These are phyloP conservation scores for Yarrowia sp. DNA, from an alignment of 805 yeast species.

Conservation along the genomic window DNA sequence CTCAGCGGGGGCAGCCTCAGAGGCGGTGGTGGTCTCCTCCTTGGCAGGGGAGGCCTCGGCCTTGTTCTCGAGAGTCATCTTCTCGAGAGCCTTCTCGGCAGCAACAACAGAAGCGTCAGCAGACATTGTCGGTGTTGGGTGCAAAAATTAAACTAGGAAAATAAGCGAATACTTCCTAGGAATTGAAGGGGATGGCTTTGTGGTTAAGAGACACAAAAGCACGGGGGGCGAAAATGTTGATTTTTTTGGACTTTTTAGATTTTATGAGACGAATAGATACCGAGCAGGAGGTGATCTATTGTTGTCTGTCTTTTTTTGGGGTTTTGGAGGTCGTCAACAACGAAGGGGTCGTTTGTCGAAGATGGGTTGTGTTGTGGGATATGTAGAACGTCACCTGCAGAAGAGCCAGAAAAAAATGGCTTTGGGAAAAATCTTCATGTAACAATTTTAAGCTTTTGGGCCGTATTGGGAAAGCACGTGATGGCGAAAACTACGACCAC, in stretches of 20 bases:
- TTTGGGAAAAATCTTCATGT: slow-evolving; percentile 38
- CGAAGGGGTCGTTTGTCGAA: slow-evolving; percentile 38
- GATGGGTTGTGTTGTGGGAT: slow-evolving; percentile 39
- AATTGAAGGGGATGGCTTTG: slow-evolving; percentile 27
- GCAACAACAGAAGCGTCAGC: slow-evolving; percentile 50
- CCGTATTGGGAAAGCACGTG: slow-evolving; percentile 38
- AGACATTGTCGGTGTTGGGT: slow-evolving; percentile 44
- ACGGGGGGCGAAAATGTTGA: slow-evolving; percentile 28
- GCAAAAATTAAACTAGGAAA: slow-evolving; percentile 30
- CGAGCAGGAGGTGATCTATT: slow-evolving; percentile 34
- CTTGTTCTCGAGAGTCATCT: slow-evolving; percentile 47
- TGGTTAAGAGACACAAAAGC: slow-evolving; percentile 34
- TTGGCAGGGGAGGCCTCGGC: slow-evolving; percentile 44
- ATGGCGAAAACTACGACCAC: not conserved
- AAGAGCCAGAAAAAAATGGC: slow-evolving; percentile 4
- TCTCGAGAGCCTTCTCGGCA: slow-evolving; percentile 51
- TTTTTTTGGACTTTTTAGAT: slow-evolving; percentile 23
- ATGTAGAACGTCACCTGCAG: slow-evolving; percentile 39
- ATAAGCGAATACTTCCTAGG: slow-evolving; percentile 23
- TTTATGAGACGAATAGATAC: slow-evolving; percentile 28
- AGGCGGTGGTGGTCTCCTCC: slow-evolving; percentile 45
- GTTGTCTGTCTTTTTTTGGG: slow-evolving; percentile 35
- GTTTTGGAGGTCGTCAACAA: slow-evolving; percentile 38
- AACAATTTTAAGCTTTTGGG: slow-evolving; percentile 22
- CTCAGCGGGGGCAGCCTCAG: slow-evolving; percentile 55